These are phyloP conservation scores for Colletotrichum limetticola DNA, from an alignment of 2,329 filamentous ascomycete species.

Conservation along the genomic window DNA sequence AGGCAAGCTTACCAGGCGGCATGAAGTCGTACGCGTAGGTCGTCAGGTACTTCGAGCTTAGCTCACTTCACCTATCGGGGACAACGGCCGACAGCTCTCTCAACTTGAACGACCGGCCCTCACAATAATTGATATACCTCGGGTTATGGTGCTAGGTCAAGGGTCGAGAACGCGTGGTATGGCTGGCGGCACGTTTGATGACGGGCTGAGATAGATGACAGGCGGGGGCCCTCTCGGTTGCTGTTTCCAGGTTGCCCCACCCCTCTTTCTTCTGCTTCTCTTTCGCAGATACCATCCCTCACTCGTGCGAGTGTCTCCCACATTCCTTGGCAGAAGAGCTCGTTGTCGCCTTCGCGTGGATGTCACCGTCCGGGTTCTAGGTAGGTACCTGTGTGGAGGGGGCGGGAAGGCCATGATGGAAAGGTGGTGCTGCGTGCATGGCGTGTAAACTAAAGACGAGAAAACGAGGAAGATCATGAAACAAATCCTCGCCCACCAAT, in stretches of 20 bases:
- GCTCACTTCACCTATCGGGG: not conserved
- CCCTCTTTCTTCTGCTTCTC: not conserved
- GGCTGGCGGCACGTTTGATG: slow-evolving; percentile 21
- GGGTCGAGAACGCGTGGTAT: not conserved
- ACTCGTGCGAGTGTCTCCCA: not conserved
- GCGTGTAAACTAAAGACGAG: not conserved
- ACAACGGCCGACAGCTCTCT: not conserved
- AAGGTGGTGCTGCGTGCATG: not conserved
- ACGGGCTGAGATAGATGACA: slow-evolving; percentile 33
- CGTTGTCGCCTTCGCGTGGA: not conserved
- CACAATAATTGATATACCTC: no score
- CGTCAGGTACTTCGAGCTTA: not conserved
- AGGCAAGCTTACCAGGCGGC: not conserved
- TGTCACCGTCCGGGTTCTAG: no score
- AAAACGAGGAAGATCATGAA: slow-evolving; percentile 27
- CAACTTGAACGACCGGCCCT: not conserved
- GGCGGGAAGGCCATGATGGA: not conserved
- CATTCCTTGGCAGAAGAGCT: slow-evolving; percentile 3
- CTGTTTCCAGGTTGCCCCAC: not conserved
- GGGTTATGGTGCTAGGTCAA: not conserved
- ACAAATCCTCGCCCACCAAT: slow-evolving; percentile 12
- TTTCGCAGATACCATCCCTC: no score
- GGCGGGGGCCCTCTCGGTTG: slow-evolving; percentile 9
- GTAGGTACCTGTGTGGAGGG: not conserved
- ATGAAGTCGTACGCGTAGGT: not conserved